Percentiles rank a stretch among this genome's conserved stretches.
Conservation (phyloP, 257 asterid species). For the Henckelia pumila region DNA sequence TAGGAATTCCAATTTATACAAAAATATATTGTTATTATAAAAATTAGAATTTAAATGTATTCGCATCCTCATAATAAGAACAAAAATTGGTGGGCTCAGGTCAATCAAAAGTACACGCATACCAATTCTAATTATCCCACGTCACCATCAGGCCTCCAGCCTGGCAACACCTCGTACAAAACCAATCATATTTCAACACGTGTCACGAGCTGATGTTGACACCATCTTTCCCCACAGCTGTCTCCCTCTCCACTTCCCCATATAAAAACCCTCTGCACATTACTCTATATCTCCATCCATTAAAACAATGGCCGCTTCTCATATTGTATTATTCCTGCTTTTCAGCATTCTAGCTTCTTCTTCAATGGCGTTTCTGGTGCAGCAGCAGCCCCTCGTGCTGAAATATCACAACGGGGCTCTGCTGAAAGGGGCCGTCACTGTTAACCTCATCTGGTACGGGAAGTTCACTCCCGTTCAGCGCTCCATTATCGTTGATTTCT, state of each 20-base stretch:
- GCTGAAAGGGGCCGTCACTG: conserved; percentile 52
- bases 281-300: not conserved
- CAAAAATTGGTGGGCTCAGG: too few relatives aligned
- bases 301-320: conserved; percentile 29
- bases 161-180: conserved; percentile 31
- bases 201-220: conserved; percentile 23
- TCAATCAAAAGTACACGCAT: too few relatives aligned
- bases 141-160: conserved; percentile 43
- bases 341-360: conserved; percentile 30
- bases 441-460: conserved; percentile 66
- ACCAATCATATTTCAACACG: conserved; percentile 29
- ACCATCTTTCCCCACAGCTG: conserved; percentile 30
- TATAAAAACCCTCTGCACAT: conserved; percentile 5
- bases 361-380: conserved; percentile 46
- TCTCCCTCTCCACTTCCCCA: not conserved
- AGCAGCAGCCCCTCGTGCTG: conserved; percentile 49
- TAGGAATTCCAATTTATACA: too few relatives aligned
- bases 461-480: conserved; percentile 54
- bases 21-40: too few relatives aligned
- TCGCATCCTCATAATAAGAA: too few relatives aligned
- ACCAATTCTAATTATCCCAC: conserved; percentile 11
- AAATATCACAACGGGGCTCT: conserved; percentile 60
- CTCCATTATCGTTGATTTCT: conserved; percentile 56
- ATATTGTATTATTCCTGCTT: conserved; percentile 2
- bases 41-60: too few relatives aligned